phyloP scores from a whole-genome alignment of 2,329 filamentous ascomycete species.

The Penicillium sp. region DNA sequence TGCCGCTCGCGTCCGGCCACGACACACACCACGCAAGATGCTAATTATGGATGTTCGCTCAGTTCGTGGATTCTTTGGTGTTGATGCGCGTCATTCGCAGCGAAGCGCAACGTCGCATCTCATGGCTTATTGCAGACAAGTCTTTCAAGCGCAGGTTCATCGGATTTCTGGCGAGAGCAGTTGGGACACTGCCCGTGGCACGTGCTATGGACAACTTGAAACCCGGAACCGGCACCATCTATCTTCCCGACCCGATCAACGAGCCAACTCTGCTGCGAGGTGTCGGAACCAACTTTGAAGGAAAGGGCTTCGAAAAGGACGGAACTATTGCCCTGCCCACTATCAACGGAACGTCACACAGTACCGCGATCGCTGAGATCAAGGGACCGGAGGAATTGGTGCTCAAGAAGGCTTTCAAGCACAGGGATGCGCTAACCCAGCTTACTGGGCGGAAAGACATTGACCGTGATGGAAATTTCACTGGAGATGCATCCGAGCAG shows the following conservation, averaged over 20 bases:
- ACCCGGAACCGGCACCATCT: constrained; percentile 74
- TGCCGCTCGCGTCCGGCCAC: constrained; percentile 25
- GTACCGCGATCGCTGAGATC: constrained; percentile 80
- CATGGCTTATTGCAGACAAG: constrained; percentile 91
- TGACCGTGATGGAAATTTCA: constrained; percentile 64
- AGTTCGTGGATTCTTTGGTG: constrained; percentile 95
- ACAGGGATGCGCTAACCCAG: constrained; percentile 71
- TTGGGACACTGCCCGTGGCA: constrained; percentile 89
- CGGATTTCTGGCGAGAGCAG: constrained; percentile 77
- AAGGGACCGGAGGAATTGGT: constrained; percentile 75
- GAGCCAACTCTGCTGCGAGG: constrained; percentile 80
- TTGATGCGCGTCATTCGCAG: constrained; percentile 85
- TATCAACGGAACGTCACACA: constrained; percentile 76
- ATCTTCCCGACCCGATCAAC: constrained; percentile 81
- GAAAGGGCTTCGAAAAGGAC: constrained; percentile 67
- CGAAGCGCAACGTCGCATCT: constrained; percentile 84
- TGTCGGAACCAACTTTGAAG: constrained; percentile 78
- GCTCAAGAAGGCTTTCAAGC: constrained; percentile 84
- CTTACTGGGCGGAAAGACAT: constrained; percentile 77
- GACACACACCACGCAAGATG: background rate
- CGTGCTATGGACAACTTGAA: constrained; percentile 87
- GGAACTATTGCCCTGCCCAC: constrained; percentile 86
- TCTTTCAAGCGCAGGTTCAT: constrained; percentile 89
- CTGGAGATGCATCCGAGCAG: constrained; percentile 53
- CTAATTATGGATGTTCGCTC: constrained; percentile 10